Evolutionary conservation across 768 basidiomycete species (phyloP).

Genomic region (Phylloporus sp.): DNA sequence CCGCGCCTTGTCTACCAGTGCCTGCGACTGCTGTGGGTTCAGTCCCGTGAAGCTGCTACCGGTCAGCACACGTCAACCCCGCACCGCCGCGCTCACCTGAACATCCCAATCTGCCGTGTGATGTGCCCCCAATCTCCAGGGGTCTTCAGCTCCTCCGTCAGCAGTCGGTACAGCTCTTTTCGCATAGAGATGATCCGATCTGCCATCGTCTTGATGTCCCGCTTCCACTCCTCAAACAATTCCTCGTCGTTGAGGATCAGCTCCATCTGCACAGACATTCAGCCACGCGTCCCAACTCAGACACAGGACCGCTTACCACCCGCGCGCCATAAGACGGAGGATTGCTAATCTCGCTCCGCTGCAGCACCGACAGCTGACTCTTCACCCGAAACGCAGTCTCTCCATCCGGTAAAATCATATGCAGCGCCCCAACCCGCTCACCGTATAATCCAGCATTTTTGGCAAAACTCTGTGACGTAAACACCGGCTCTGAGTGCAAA

Average conservation of each 20-base stretch:
- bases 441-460: constrained; percentile 96
- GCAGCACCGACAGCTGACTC: constrained; percentile 88
- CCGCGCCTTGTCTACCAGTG: constrained; percentile 67
- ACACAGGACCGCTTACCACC: constrained; percentile 48
- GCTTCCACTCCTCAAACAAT: constrained; percentile 86
- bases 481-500: background rate
- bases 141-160: constrained; percentile 72
- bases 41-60: constrained; percentile 77
- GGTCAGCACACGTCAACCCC: constrained; percentile 8
- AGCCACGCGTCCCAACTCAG: background rate
- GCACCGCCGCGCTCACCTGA: constrained; percentile 54
- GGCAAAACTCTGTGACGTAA: constrained; percentile 76
- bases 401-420: constrained; percentile 61
- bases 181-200: constrained; percentile 84
- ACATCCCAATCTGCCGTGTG: constrained; percentile 95
- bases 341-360: constrained; percentile 93
- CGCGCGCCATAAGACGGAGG: constrained; percentile 91
- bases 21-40: constrained; percentile 58
- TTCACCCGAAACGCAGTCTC: constrained; percentile 71
- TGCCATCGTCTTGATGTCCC: constrained; percentile 84
- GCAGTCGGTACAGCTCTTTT: constrained; percentile 63
- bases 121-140: constrained; percentile 98
- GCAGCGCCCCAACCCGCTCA: constrained; percentile 92
- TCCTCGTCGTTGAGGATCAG: constrained; percentile 72
- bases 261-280: constrained; percentile 48